A percentile compares a stretch with the other conserved stretches of the same genome.
phyloP scores from a whole-genome alignment of 495 filamentous ascomycete species.

The Neurospora tetraspora region DNA sequence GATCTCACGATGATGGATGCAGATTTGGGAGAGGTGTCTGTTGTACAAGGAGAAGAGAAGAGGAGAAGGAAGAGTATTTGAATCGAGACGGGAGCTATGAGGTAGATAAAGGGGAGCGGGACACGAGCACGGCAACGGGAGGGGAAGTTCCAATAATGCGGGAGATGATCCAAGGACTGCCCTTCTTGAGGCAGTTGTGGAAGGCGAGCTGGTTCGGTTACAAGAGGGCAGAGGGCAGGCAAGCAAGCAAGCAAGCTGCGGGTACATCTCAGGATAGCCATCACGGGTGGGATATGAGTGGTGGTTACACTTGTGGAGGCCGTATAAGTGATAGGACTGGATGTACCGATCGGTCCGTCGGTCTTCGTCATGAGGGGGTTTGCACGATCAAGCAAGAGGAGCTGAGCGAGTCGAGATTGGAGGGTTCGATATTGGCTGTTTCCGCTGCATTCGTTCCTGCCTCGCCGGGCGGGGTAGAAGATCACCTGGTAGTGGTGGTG shows the following conservation, averaged over 20 bases:
- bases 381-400: background rate
- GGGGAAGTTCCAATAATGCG: background rate
- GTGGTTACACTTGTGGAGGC: background rate
- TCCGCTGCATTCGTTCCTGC: constrained; percentile 17
- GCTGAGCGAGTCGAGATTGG: constrained; percentile 8
- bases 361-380: background rate
- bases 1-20: background rate
- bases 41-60: constrained; percentile 15
- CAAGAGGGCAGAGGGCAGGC: background rate
- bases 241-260: background rate
- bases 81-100: background rate
- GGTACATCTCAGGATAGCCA: background rate
- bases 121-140: background rate
- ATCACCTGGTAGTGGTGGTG: constrained; percentile 1
- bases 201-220: background rate
- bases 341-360: background rate
- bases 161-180: background rate
- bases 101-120: background rate
- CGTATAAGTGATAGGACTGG: background rate
- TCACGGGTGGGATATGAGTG: background rate
- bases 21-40: background rate
- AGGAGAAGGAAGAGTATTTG: constrained; percentile 4
- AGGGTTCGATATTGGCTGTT: constrained; percentile 3
- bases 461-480: constrained; percentile 28
- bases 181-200: background rate